Percentiles rank a stretch among this genome's conserved stretches.
Evolutionary conservation across 495 filamentous ascomycete species (phyloP).

Genomic region (Clavariopsis aquatica): DNA sequence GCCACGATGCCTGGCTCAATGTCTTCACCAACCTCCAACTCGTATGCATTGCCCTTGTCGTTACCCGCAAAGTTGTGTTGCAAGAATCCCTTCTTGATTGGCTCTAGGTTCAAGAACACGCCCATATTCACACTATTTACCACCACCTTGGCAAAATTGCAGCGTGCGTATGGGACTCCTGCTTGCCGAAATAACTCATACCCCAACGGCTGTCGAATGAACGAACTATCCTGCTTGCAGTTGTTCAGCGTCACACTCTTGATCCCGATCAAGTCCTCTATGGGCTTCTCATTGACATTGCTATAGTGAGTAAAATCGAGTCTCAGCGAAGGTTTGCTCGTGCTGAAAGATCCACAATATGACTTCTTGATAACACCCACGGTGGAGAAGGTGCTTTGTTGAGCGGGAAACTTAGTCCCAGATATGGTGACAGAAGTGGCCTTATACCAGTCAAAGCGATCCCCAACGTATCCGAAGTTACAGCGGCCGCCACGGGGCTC

Average conservation of each 20-base stretch:
- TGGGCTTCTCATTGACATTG: constrained; percentile 6
- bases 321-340: constrained; percentile 9
- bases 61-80: constrained; percentile 15
- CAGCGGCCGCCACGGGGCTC: constrained; percentile 13
- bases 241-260: constrained; percentile 19
- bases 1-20: neutral
- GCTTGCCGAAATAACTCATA: constrained; percentile 21
- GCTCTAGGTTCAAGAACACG: constrained; percentile 20
- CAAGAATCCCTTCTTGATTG: constrained; percentile 18
- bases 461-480: constrained; percentile 8
- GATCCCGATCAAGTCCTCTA: constrained; percentile 14
- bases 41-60: constrained; percentile 24
- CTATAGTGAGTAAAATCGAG: constrained; percentile 7
- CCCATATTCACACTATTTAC: constrained; percentile 20
- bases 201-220: constrained; percentile 15
- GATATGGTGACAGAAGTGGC: constrained; percentile 18
- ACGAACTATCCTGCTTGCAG: constrained; percentile 11
- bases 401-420: constrained; percentile 14
- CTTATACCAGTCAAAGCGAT: constrained; percentile 20
- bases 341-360: constrained; percentile 22
- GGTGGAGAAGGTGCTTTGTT: constrained; percentile 7
- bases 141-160: constrained; percentile 21
- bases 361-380: constrained; percentile 25
- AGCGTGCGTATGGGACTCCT: constrained; percentile 12
- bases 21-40: constrained; percentile 17